Conservation (phyloP, 768 basidiomycete genomes). For the Mycena chlorophos region DNA sequence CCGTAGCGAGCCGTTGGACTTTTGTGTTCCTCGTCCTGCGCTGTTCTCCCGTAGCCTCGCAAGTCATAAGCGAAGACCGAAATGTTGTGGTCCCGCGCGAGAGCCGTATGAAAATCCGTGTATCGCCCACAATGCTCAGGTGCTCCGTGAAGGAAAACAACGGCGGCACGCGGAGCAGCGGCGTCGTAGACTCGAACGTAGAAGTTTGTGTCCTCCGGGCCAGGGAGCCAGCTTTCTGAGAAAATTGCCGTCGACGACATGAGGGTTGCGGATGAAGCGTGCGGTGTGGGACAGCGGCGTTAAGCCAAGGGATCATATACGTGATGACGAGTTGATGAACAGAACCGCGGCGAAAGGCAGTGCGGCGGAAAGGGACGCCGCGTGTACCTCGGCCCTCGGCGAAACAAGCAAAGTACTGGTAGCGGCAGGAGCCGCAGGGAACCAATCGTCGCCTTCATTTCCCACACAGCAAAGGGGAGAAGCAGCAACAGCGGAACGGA, state of each 20-base stretch:
- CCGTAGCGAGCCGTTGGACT: constrained; percentile 38
- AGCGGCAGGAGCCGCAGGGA: too few species aligned
- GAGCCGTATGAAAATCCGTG: constrained; percentile 41
- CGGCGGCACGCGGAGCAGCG: constrained; percentile 31
- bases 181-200: constrained; percentile 46
- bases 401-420: too few species aligned
- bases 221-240: constrained; percentile 44
- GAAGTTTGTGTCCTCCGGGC: constrained; percentile 42
- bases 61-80: constrained; percentile 54
- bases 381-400: too few species aligned
- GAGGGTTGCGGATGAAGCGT: too few species aligned
- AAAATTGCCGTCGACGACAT: constrained; percentile 15
- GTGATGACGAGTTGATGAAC: too few species aligned
- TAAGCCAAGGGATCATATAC: too few species aligned
- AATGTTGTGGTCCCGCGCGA: constrained; percentile 36
- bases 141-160: constrained; percentile 57
- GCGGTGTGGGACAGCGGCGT: too few species aligned
- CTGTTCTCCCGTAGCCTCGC: constrained; percentile 56
- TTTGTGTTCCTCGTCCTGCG: constrained; percentile 37
- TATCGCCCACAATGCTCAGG: constrained; percentile 51
- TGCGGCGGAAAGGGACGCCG: too few species aligned
- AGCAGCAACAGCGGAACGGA: too few species aligned
- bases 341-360: too few species aligned
- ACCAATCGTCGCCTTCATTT: too few species aligned
- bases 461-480: too few species aligned